A percentile compares a stretch with the other conserved stretches of the same genome.
phyloP scores from a whole-genome alignment of 2,329 filamentous ascomycete genomes.

The Penicillium fuscoglaucum region DNA sequence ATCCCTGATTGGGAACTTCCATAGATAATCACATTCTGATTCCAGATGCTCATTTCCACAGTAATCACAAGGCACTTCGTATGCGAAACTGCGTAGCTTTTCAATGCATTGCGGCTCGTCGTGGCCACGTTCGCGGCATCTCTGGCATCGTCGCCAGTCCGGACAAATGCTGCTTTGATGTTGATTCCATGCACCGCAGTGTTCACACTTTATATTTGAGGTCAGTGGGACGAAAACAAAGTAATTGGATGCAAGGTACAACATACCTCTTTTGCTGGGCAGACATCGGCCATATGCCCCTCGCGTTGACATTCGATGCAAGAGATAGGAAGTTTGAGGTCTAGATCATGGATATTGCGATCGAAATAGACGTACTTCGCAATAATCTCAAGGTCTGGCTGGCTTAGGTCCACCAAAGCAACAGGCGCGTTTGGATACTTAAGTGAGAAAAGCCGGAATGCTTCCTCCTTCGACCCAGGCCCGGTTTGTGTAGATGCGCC shows the following conservation, averaged over 20 bases:
- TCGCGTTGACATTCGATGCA: constrained; percentile 46
- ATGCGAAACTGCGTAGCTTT: constrained; percentile 57
- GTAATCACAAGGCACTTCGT: constrained; percentile 58
- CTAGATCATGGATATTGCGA: constrained; percentile 38
- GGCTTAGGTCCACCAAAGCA: constrained; percentile 40
- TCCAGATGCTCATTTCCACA: constrained; percentile 64
- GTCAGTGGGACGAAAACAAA: constrained; percentile 4
- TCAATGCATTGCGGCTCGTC: constrained; percentile 53
- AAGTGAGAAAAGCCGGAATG: constrained; percentile 34
- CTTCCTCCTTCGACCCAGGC: constrained; percentile 35
- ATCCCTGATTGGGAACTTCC: constrained; percentile 46
- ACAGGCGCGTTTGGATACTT: constrained; percentile 39
- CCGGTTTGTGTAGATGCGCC: constrained; percentile 3
- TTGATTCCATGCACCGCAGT: constrained; percentile 45
- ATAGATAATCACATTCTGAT: constrained; percentile 59
- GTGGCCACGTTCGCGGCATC: constrained; percentile 66
- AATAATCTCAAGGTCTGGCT: constrained; percentile 43
- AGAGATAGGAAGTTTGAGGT: constrained; percentile 43
- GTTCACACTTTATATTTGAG: constrained; percentile 35
- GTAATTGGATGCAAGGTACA: not conserved
- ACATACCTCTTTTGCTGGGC: constrained; percentile 45
- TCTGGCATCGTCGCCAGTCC: constrained; percentile 46
- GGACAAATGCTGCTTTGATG: constrained; percentile 46
- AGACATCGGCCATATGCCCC: constrained; percentile 46
- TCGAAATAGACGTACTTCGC: constrained; percentile 44